Evolutionary conservation across 2,329 filamentous ascomycete genomes (phyloP).

Genomic region (Aureobasidium subglaciale): DNA sequence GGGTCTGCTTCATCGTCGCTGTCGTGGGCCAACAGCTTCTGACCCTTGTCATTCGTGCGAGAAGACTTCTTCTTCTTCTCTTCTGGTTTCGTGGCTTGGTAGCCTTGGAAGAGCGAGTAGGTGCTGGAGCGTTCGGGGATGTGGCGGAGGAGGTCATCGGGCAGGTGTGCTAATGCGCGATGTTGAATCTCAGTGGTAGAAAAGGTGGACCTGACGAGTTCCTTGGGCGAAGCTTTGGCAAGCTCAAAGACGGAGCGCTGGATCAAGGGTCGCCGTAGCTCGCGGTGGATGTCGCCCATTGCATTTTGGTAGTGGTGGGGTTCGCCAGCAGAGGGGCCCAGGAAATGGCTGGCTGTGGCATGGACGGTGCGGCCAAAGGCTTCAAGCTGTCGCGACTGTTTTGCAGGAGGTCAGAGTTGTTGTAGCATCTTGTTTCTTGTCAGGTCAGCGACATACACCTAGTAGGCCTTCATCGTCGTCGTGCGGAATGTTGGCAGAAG

Average conservation of each 20-base stretch:
- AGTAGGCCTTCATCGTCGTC: conserved; percentile 17
- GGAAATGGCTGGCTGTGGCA: conserved; percentile 84
- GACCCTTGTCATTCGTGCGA: conserved; percentile 63
- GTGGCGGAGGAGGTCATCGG: conserved; percentile 82
- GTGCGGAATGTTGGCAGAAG: not conserved
- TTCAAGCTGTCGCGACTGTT: conserved; percentile 77
- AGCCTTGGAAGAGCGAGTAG: conserved; percentile 94
- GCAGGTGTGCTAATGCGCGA: conserved; percentile 77
- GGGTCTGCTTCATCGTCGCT: conserved; percentile 54
- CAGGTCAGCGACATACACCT: conserved; percentile 2
- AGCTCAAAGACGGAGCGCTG: conserved; percentile 90
- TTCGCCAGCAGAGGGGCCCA: conserved; percentile 44
- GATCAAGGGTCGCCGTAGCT: conserved; percentile 73
- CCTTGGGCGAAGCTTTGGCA: conserved; percentile 83
- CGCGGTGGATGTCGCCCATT: conserved; percentile 81
- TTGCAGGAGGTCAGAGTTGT: not conserved
- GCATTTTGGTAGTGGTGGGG: conserved; percentile 73
- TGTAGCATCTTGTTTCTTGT: too few species aligned
- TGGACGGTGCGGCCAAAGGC: conserved; percentile 92
- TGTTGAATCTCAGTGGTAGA: conserved; percentile 91
- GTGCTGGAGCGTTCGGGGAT: conserved; percentile 79
- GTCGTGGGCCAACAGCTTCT: conserved; percentile 57
- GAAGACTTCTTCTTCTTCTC: conserved; percentile 58
- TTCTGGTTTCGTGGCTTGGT: conserved; percentile 82
- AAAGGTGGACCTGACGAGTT: conserved; percentile 85